phyloP scores from a whole-genome alignment of 805 yeast species.

The Candida mattraensis region DNA sequence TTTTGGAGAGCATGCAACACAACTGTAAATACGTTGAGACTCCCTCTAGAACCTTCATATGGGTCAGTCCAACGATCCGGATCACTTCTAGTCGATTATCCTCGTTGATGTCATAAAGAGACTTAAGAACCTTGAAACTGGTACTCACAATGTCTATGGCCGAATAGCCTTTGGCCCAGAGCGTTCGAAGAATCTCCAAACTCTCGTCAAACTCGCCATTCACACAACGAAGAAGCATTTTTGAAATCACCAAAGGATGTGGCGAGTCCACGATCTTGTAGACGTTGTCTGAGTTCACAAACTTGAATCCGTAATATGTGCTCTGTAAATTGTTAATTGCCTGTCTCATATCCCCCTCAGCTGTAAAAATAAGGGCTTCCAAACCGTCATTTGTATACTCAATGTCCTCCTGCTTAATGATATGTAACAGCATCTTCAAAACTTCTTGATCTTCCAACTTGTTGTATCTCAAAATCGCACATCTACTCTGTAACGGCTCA shows the following conservation, averaged over 20 bases:
- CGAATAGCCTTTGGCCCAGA: constrained; percentile 91
- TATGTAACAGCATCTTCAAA: constrained; percentile 68
- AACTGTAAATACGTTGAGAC: constrained; percentile 84
- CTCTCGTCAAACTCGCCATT: constrained; percentile 56
- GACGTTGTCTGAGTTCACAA: constrained; percentile 89
- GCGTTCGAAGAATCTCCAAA: constrained; percentile 56
- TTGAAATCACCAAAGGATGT: constrained; percentile 82
- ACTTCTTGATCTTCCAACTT: constrained; percentile 85
- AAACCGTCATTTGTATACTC: constrained; percentile 86
- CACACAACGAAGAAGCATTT: constrained; percentile 50
- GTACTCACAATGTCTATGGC: constrained; percentile 92
- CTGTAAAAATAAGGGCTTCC: constrained; percentile 88
- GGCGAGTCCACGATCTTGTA: constrained; percentile 96
- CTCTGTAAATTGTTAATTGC: constrained; percentile 93
- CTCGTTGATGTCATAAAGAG: constrained; percentile 68
- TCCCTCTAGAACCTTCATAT: constrained; percentile 92
- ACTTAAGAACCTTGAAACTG: constrained; percentile 83
- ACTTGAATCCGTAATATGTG: constrained; percentile 89
- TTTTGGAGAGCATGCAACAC: constrained; percentile 74
- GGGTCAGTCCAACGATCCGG: constrained; percentile 85
- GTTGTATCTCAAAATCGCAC: constrained; percentile 88
- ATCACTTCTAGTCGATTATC: constrained; percentile 70
- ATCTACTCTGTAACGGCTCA: constrained; percentile 94
- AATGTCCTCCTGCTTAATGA: constrained; percentile 68
- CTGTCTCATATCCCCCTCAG: constrained; percentile 99